Conservation (phyloP, 169 alveolate genomes). For the Plasmodium relictum region DNA sequence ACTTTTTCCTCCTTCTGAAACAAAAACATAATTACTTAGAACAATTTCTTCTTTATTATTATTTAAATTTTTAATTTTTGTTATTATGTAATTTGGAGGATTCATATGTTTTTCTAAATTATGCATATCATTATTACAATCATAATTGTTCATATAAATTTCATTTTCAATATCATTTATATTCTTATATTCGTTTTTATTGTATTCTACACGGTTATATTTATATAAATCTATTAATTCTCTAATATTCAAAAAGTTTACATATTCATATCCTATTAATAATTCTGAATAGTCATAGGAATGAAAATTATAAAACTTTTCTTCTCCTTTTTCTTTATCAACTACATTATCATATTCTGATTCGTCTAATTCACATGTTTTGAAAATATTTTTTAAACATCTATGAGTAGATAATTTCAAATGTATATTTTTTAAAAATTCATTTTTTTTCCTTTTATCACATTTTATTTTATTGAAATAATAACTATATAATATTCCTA, state of each 20-base stretch:
- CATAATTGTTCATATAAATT: not conserved
- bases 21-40: constrained; percentile 84
- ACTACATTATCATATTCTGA: not conserved
- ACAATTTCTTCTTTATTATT: constrained; percentile 80
- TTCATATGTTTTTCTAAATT: not conserved
- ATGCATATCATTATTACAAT: not conserved
- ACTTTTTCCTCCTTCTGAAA: constrained; percentile 84
- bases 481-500: constrained; percentile 80
- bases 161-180: not conserved
- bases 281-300: constrained; percentile 62
- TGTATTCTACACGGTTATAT: not conserved
- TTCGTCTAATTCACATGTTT: not conserved
- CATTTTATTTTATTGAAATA: constrained; percentile 76
- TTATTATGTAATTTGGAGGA: constrained; percentile 12
- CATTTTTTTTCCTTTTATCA: constrained; percentile 34
- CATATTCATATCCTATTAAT: constrained; percentile 65
- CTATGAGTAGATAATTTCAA: constrained; percentile 74
- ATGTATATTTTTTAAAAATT: constrained; percentile 67
- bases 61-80: constrained; percentile 33
- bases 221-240: not conserved
- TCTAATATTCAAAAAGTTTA: constrained; percentile 15
- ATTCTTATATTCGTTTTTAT: not conserved
- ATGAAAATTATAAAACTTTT: constrained; percentile 4
- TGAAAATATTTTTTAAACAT: constrained; percentile 34
- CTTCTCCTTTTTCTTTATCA: not conserved